Conservation (phyloP, 495 filamentous ascomycete species). For the Aspergillus mulundensis region DNA sequence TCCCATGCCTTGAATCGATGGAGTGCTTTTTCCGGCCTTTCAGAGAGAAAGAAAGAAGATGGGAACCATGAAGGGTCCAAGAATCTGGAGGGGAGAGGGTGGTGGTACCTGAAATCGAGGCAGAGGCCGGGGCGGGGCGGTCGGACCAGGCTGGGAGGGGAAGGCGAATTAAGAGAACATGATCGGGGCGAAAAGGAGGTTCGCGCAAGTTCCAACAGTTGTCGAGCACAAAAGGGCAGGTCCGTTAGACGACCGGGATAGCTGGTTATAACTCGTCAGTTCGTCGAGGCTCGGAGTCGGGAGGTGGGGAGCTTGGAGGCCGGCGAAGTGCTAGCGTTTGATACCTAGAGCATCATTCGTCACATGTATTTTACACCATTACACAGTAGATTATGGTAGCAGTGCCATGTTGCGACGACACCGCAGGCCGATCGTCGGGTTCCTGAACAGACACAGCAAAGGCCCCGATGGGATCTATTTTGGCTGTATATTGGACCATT, state of each 20-base stretch:
- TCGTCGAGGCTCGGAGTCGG: conserved; percentile 24
- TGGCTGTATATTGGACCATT: not conserved
- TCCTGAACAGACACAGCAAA: not conserved
- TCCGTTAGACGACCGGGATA: not conserved
- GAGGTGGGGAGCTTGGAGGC: conserved; percentile 21
- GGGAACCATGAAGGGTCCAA: not conserved
- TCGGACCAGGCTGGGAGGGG: conserved; percentile 2
- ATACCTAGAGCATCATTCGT: not conserved
- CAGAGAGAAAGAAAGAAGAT: not conserved
- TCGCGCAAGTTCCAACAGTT: not conserved
- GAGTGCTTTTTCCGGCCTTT: not conserved
- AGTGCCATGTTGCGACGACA: not conserved
- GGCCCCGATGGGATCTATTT: not conserved
- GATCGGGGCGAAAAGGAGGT: conserved; percentile 16
- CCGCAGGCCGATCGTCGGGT: not conserved
- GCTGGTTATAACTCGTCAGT: conserved; percentile 2
- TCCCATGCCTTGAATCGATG: not conserved
- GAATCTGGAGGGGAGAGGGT: conserved; percentile 1
- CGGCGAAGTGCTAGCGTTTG: not conserved
- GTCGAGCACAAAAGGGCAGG: not conserved
- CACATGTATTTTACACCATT: not conserved
- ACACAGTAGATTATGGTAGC: not conserved
- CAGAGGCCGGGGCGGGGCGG: conserved; percentile 16
- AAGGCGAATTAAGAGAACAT: conserved; percentile 8
- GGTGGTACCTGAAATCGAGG: conserved; percentile 1